Conservation (phyloP, 1,139 yeast genomes). For the Diutina pseudorugosa region DNA sequence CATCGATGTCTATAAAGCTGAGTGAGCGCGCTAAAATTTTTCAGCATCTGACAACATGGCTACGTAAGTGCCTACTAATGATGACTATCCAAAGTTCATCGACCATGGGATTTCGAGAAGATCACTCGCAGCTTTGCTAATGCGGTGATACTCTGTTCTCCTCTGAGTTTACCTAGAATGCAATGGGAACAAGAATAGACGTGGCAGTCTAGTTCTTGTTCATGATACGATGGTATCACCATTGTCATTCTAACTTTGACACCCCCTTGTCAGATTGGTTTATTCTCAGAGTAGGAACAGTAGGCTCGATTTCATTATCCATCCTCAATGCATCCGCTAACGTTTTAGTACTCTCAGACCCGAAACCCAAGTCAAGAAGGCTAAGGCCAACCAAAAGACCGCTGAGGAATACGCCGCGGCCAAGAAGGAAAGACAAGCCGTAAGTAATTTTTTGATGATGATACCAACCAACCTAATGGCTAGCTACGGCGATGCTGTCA, state of each 20-base stretch:
- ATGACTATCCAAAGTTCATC: neutral
- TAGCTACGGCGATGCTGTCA: slow-evolving; percentile 88
- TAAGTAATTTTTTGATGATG: slow-evolving; percentile 66
- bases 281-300: neutral
- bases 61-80: slow-evolving; percentile 9
- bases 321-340: slow-evolving; percentile 20
- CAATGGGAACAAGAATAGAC: slow-evolving; percentile 15
- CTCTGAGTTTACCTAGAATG: slow-evolving; percentile 26
- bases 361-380: slow-evolving; percentile 93
- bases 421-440: slow-evolving; percentile 78
- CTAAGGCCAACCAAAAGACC: slow-evolving; percentile 81
- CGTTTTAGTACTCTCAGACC: slow-evolving; percentile 47
- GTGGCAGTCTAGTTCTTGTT: slow-evolving; percentile 2
- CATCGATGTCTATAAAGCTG: neutral
- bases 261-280: neutral
- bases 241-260: neutral
- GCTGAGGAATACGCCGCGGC: slow-evolving; percentile 83
- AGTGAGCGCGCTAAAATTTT: neutral
- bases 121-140: slow-evolving; percentile 35
- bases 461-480: slow-evolving; percentile 50
- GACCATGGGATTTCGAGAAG: slow-evolving; percentile 34
- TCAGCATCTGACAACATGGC: slow-evolving; percentile 9
- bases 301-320: neutral
- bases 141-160: slow-evolving; percentile 40
- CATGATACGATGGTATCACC: neutral